phyloP scores from a whole-genome alignment of 768 basidiomycete species.

The Trametes cingulata region DNA sequence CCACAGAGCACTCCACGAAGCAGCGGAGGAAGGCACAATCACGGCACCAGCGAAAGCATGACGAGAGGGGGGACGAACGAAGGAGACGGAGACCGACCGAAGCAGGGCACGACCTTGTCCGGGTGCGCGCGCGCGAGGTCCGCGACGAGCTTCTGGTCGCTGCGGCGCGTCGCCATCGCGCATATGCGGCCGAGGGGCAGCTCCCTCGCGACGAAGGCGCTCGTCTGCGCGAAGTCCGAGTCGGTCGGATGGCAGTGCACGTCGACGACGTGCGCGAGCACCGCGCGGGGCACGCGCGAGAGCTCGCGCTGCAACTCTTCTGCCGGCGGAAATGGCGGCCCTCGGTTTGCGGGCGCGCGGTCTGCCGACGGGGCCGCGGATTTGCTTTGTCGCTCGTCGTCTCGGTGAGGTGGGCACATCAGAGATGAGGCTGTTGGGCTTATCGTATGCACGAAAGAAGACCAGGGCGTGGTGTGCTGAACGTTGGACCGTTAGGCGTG shows the following conservation, averaged over 20 bases:
- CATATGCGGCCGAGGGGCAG: constrained; percentile 65
- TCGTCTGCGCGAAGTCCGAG: constrained; percentile 55
- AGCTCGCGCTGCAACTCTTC: constrained; percentile 10
- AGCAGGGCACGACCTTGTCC: constrained; percentile 78
- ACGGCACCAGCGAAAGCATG: neutral
- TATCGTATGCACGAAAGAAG: neutral
- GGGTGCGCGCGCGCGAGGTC: constrained; percentile 62
- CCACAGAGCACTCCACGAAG: neutral
- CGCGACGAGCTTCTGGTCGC: constrained; percentile 73
- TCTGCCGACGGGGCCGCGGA: neutral
- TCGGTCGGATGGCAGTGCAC: constrained; percentile 95
- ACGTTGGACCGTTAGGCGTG: too few relatives aligned
- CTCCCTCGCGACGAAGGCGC: constrained; percentile 27
- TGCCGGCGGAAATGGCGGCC: neutral
- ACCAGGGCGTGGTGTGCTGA: too few relatives aligned
- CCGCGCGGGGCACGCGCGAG: constrained; percentile 24
- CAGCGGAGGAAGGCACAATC: too few relatives aligned
- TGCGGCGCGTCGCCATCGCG: constrained; percentile 72
- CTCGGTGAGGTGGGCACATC: neutral
- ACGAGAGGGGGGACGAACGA: neutral
- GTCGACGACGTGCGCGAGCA: constrained; percentile 75
- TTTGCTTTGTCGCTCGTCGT: too few relatives aligned
- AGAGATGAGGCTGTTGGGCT: neutral
- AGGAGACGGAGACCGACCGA: constrained; percentile 52
- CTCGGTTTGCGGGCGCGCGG: neutral